Conservation (phyloP, 495 filamentous ascomycete species). For the Halenospora varia region DNA sequence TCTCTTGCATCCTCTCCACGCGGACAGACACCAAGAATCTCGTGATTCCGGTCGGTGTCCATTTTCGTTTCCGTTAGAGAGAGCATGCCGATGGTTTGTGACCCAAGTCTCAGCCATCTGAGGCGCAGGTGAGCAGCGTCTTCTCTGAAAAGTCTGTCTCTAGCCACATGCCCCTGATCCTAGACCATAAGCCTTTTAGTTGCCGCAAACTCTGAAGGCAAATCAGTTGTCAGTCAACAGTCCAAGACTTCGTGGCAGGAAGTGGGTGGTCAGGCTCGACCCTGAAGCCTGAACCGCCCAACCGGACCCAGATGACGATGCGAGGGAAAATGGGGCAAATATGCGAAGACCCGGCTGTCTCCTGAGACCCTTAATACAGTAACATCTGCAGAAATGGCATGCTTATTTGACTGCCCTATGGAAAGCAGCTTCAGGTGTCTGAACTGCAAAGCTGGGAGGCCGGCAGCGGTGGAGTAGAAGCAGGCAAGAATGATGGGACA, state of each 20-base stretch:
- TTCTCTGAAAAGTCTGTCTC: neutral
- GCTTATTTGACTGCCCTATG: neutral
- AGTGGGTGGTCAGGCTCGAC: neutral
- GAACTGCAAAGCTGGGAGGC: neutral
- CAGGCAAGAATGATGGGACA: too few relatives aligned
- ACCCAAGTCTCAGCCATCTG: conserved; percentile 1
- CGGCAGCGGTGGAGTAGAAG: too few relatives aligned
- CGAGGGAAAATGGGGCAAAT: neutral
- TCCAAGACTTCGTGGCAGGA: neutral
- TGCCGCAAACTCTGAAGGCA: neutral
- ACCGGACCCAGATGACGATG: neutral
- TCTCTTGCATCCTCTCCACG: neutral
- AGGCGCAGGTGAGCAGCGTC: neutral
- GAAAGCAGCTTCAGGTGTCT: neutral
- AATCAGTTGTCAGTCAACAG: neutral
- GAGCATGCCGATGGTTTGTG: neutral
- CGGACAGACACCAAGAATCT: neutral
- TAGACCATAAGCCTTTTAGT: neutral
- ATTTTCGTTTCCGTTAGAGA: neutral
- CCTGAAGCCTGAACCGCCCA: neutral
- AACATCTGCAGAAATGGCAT: neutral
- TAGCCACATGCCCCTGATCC: neutral
- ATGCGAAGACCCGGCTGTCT: neutral
- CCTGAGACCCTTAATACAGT: neutral
- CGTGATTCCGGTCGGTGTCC: neutral